Conservation (phyloP, 345 rosid genomes). For the Salix dunnii region DNA sequence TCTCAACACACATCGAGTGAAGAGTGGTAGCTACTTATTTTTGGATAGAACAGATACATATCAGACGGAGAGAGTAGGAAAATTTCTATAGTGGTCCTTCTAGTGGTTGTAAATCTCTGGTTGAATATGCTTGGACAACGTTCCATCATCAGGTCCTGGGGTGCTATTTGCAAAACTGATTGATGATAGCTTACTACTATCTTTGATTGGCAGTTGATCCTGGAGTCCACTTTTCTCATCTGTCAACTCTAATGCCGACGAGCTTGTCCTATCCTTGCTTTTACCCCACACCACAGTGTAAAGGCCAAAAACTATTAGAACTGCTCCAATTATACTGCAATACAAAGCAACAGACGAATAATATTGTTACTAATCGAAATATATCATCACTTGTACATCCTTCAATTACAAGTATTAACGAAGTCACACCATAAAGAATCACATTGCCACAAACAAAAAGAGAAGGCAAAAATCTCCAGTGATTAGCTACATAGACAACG, state of each 20-base stretch:
- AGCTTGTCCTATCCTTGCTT: conserved; percentile 46
- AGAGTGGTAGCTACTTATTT: not conserved
- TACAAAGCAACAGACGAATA: not conserved
- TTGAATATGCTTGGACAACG: not conserved
- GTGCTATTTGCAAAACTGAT: conserved; percentile 16
- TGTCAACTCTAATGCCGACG: not conserved
- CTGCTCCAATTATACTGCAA: conserved; percentile 74
- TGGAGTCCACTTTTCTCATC: conserved; percentile 33
- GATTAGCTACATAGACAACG: too few species aligned
- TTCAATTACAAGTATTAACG: too few species aligned
- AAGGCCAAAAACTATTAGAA: conserved; percentile 67
- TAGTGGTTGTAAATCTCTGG: not conserved
- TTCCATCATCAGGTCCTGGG: conserved; percentile 5
- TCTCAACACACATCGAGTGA: not conserved
- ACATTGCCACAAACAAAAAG: too few species aligned
- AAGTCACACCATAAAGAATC: too few species aligned
- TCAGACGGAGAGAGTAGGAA: not conserved
- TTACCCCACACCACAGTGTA: conserved; percentile 93
- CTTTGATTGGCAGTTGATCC: conserved; percentile 50
- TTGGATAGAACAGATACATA: too few species aligned
- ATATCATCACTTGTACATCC: not conserved
- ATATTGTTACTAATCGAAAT: not conserved
- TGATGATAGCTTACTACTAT: conserved; percentile 3
- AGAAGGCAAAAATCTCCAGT: too few species aligned
- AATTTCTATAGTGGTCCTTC: too few species aligned